Conservation (phyloP, 2,329 filamentous ascomycete species). For the Aureobasidium sp. region DNA sequence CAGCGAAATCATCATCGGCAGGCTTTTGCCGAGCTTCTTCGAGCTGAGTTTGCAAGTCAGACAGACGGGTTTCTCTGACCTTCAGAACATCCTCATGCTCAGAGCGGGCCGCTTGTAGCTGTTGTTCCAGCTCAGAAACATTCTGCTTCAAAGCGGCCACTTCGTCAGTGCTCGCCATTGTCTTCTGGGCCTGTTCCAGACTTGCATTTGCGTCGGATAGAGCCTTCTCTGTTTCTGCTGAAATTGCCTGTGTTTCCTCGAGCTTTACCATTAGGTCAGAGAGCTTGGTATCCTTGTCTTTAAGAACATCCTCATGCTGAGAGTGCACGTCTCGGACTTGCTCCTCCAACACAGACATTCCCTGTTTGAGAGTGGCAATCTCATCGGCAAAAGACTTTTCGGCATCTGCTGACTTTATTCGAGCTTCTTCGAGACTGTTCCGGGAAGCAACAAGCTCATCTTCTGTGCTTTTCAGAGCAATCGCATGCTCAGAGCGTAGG, state of each 20-base stretch:
- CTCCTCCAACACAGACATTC: neutral
- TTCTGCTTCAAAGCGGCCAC: neutral
- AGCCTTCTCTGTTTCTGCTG: neutral
- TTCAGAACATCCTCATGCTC: neutral
- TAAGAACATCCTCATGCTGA: neutral
- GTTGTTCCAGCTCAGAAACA: neutral
- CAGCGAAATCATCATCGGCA: neutral
- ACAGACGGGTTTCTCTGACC: neutral
- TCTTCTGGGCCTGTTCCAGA: neutral
- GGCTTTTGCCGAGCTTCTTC: neutral
- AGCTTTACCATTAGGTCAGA: neutral
- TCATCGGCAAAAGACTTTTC: neutral
- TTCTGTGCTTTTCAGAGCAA: neutral
- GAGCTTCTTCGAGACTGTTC: neutral
- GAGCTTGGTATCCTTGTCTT: slow-evolving; percentile 13
- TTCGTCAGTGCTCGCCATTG: neutral
- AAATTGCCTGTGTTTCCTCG: neutral
- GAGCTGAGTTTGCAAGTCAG: neutral
- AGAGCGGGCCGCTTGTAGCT: neutral
- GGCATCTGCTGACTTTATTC: neutral
- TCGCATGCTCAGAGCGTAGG: neutral
- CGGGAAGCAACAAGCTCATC: slow-evolving; percentile 11
- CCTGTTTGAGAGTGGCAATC: neutral
- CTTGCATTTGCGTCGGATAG: neutral
- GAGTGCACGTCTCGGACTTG: neutral